Conservation (phyloP, 768 basidiomycete species). For the Suillus cothurnatus region DNA sequence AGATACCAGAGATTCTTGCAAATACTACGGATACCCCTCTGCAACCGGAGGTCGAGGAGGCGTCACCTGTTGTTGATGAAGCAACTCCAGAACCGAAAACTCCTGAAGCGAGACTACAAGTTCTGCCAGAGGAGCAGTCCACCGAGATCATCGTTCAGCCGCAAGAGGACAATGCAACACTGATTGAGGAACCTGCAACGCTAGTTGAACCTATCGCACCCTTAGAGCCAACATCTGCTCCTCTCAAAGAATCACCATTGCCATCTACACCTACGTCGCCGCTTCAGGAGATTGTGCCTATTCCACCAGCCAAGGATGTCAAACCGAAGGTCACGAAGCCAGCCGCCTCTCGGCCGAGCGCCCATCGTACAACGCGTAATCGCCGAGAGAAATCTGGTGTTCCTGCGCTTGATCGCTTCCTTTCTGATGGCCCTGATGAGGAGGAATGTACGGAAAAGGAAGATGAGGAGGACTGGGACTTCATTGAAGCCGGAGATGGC, state of each 20-base stretch:
- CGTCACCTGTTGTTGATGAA: conserved; percentile 32
- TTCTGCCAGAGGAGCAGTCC: conserved; percentile 32
- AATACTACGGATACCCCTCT: conserved; percentile 23
- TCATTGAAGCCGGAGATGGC: conserved; percentile 78
- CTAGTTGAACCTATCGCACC: conserved; percentile 21
- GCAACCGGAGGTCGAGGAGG: conserved; percentile 31
- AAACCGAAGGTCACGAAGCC: conserved; percentile 31
- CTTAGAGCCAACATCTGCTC: conserved; percentile 18
- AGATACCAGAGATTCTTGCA: conserved; percentile 27
- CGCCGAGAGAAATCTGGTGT: conserved; percentile 85
- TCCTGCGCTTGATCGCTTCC: conserved; percentile 73
- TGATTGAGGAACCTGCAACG: conserved; percentile 18
- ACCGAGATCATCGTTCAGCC: conserved; percentile 13
- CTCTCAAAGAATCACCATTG: conserved; percentile 17
- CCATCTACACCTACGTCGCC: conserved; percentile 13
- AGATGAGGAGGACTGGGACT: conserved; percentile 89
- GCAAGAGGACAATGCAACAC: conserved; percentile 14
- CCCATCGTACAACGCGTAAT: conserved; percentile 35
- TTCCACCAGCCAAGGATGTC: conserved; percentile 33
- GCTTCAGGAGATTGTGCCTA: conserved; percentile 27
- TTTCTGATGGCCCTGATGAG: conserved; percentile 55
- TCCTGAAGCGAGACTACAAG: conserved; percentile 62
- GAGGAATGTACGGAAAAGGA: conserved; percentile 45
- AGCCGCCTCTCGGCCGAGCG: conserved; percentile 19
- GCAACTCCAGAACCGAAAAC: conserved; percentile 64